Percentiles rank a stretch among this genome's conserved stretches.
Conservation (phyloP, 2,329 filamentous ascomycete genomes). For the Fusarium humuli region DNA sequence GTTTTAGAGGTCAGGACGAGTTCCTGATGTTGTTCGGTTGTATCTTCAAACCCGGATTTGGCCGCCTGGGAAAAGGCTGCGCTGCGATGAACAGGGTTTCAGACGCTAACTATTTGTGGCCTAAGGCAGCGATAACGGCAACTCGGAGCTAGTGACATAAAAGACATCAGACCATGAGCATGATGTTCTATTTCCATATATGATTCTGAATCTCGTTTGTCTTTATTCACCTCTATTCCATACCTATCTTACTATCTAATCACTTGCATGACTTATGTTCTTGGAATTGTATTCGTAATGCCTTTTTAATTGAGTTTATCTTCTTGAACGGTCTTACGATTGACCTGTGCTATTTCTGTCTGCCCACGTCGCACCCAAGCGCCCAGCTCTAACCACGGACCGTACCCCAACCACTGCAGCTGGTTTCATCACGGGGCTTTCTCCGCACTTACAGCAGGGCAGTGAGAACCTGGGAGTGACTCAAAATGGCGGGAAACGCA, state of each 20-base stretch:
- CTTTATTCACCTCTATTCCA: background rate
- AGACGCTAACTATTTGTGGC: constrained; percentile 50
- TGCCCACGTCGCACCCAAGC: background rate
- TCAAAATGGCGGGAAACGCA: constrained; percentile 32
- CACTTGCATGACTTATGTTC: too few species aligned
- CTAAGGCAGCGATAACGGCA: constrained; percentile 53
- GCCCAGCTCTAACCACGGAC: constrained; percentile 3
- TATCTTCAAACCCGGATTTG: constrained; percentile 53
- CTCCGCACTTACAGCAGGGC: constrained; percentile 34
- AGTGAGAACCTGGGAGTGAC: constrained; percentile 23
- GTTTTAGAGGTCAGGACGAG: constrained; percentile 45
- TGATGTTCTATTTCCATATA: background rate
- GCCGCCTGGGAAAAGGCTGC: constrained; percentile 54
- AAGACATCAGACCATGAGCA: background rate
- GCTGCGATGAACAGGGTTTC: constrained; percentile 37
- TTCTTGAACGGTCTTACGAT: background rate
- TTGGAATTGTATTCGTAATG: background rate
- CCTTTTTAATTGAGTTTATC: background rate
- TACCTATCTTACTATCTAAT: background rate
- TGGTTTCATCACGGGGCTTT: constrained; percentile 41
- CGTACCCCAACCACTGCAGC: constrained; percentile 27
- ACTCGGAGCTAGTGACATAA: background rate
- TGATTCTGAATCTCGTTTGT: background rate
- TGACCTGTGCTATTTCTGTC: background rate
- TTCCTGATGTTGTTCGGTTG: constrained; percentile 51